phyloP scores from a whole-genome alignment of 2,329 filamentous ascomycete species.

The Knufia petricola region DNA sequence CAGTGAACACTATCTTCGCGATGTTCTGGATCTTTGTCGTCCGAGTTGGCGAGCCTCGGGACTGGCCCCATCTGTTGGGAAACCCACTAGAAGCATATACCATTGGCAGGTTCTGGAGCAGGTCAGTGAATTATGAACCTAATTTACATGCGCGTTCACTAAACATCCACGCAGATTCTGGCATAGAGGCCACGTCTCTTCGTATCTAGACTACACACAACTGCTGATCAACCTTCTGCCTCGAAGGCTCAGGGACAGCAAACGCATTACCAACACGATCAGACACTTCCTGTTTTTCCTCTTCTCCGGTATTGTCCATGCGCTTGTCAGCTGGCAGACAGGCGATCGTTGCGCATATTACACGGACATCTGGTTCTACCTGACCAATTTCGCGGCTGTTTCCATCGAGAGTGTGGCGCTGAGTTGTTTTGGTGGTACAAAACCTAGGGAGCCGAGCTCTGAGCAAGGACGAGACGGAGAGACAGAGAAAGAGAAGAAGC shows the following conservation, averaged over 20 bases:
- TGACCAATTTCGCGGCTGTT: neutral
- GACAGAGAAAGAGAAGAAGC: neutral
- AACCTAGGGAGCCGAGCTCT: no score
- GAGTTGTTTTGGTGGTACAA: no score
- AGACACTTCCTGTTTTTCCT: neutral
- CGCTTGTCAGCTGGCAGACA: neutral
- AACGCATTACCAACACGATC: neutral
- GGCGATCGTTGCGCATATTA: neutral
- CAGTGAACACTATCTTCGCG: neutral
- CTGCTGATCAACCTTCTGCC: neutral
- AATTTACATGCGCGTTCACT: neutral
- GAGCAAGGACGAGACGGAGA: no score
- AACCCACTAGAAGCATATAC: slow-evolving; percentile 7
- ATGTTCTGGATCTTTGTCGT: slow-evolving; percentile 10
- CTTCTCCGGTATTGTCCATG: slow-evolving; percentile 1
- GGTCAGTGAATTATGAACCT: neutral
- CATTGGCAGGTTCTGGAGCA: slow-evolving; percentile 9
- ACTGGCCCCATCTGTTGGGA: slow-evolving; percentile 10
- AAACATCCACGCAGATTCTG: neutral
- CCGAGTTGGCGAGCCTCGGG: neutral
- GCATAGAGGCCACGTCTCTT: slow-evolving; percentile 4
- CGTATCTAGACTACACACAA: neutral
- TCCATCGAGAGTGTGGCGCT: neutral
- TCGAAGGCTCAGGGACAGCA: neutral
- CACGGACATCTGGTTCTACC: slow-evolving; percentile 6